Conservation (phyloP, 345 rosid genomes). For the Pistacia vera region DNA sequence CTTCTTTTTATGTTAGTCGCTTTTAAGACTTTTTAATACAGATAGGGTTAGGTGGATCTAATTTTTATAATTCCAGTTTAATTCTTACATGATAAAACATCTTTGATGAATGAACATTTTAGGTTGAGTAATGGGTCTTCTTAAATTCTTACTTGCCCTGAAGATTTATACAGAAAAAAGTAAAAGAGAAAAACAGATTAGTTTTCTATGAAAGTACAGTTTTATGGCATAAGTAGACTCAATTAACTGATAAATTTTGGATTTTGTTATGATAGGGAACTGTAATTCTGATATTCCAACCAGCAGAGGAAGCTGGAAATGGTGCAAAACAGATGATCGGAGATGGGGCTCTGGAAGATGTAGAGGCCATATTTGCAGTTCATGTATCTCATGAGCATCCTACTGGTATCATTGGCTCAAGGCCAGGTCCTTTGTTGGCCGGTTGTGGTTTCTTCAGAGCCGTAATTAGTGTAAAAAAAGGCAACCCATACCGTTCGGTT, state of each 20-base stretch:
- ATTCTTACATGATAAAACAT: too few relatives aligned
- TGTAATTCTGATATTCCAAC: constrained; percentile 79
- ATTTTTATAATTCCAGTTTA: too few relatives aligned
- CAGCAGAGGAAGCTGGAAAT: constrained; percentile 97
- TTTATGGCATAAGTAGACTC: too few relatives aligned
- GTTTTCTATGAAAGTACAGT: too few relatives aligned
- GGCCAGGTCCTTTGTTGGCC: constrained; percentile 84
- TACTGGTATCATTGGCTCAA: constrained; percentile 76
- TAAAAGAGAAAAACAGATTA: too few relatives aligned
- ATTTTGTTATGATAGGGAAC: constrained; percentile 60
- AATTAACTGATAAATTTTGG: not conserved
- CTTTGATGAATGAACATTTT: too few relatives aligned
- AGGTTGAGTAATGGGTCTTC: too few relatives aligned
- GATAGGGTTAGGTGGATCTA: too few relatives aligned
- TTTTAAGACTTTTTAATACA: too few relatives aligned
- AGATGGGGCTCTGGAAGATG: constrained; percentile 71
- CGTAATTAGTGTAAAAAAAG: constrained; percentile 38
- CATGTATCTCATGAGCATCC: constrained; percentile 86
- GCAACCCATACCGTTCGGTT: constrained; percentile 31
- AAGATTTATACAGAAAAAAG: too few relatives aligned
- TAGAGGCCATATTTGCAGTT: constrained; percentile 79
- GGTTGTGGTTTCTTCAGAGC: constrained; percentile 93
- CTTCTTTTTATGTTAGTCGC: too few relatives aligned
- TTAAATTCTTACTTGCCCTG: too few relatives aligned
- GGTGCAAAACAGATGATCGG: constrained; percentile 86